A percentile compares a stretch with the other conserved stretches of the same genome.
Conservation (phyloP, 2,329 filamentous ascomycete species). For the Torrubiellomyces zombiae region DNA sequence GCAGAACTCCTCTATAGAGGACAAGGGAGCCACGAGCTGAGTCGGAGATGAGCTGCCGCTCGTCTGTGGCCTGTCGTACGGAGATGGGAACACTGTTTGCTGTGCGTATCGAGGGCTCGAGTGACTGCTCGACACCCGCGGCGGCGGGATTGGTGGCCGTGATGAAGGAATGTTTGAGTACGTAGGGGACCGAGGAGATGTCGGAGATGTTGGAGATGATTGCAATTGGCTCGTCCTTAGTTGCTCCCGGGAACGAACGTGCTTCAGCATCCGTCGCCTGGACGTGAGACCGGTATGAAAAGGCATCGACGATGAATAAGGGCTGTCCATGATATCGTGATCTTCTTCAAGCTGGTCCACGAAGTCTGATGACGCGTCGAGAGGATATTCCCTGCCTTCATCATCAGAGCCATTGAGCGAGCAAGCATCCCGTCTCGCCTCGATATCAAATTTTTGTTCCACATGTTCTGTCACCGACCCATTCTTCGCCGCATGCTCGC, state of each 20-base stretch:
- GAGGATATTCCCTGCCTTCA: no score
- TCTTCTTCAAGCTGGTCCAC: neutral
- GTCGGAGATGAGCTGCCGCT: constrained; percentile 28
- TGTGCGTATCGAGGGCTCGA: constrained; percentile 25
- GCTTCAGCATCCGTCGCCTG: constrained; percentile 22
- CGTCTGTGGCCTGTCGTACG: constrained; percentile 26
- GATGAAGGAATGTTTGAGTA: constrained; percentile 13
- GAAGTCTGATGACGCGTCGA: constrained; percentile 21
- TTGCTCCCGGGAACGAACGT: constrained; percentile 32
- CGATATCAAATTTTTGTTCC: neutral
- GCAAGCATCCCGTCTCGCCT: neutral
- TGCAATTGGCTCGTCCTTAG: constrained; percentile 30
- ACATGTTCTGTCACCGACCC: neutral
- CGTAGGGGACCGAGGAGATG: constrained; percentile 26
- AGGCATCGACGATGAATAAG: constrained; percentile 6
- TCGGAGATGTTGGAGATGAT: constrained; percentile 23
- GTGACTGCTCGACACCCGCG: constrained; percentile 37
- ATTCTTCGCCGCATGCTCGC: constrained; percentile 25
- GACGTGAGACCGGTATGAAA: constrained; percentile 8
- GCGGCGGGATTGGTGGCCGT: constrained; percentile 28
- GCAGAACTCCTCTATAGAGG: constrained; percentile 8
- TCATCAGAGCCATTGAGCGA: neutral
- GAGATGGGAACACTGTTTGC: constrained; percentile 18
- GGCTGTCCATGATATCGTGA: neutral
- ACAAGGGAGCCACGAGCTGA: constrained; percentile 20